A percentile compares a stretch with the other conserved stretches of the same genome.
phyloP scores from a whole-genome alignment of 257 asterid genomes.

The Pogostemon cablin region DNA sequence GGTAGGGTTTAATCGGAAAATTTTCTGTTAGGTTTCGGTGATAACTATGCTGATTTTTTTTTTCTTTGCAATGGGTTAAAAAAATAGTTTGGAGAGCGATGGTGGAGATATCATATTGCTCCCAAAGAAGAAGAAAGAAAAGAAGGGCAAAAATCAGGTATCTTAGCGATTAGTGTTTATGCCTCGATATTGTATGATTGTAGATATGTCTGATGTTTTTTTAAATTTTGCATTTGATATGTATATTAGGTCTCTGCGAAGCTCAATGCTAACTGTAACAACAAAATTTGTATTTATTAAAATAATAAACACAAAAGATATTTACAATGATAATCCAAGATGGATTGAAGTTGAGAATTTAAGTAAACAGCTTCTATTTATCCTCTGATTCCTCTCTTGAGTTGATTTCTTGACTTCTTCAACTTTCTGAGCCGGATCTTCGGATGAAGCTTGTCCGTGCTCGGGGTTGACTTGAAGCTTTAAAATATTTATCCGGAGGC shows the following conservation, averaged over 20 bases:
- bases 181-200: not conserved
- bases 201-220: not conserved
- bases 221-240: not conserved
- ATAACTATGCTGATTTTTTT: not conserved
- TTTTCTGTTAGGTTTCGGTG: not conserved
- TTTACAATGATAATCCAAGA: no score
- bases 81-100: conserved; percentile 37
- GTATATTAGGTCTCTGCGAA: conserved; percentile 39
- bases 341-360: no score
- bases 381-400: no score
- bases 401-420: no score
- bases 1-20: conserved; percentile 26
- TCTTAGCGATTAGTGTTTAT: not conserved
- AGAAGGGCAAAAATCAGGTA: conserved; percentile 55
- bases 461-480: no score
- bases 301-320: no score
- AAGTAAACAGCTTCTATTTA: no score
- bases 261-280: no score
- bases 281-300: no score
- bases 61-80: conserved; percentile 7
- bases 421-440: no score
- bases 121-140: conserved; percentile 49
- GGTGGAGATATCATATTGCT: conserved; percentile 59
- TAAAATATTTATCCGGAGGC: no score
- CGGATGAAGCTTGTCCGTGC: no score